A percentile compares a stretch with the other conserved stretches of the same genome.
Evolutionary conservation across 2,329 filamentous ascomycete genomes (phyloP).

Genomic region (Thielaviopsis punctulata): DNA sequence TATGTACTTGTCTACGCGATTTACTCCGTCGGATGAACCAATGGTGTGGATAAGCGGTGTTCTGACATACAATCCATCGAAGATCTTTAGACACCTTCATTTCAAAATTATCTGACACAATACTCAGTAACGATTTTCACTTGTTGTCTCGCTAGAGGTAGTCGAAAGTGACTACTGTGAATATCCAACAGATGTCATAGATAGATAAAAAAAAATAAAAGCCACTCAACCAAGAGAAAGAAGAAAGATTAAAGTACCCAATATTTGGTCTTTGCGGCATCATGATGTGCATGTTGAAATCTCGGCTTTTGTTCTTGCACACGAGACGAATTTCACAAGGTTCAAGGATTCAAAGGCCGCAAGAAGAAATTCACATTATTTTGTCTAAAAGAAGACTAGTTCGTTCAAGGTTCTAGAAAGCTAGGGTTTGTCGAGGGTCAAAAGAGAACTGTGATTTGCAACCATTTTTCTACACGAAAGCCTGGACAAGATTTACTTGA

Average conservation of each 20-base stretch:
- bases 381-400: not conserved
- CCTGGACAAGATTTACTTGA: no score
- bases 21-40: no score
- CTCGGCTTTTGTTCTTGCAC: not conserved
- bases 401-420: not conserved
- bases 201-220: not conserved
- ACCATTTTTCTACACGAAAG: no score
- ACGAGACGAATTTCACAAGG: not conserved
- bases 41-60: no score
- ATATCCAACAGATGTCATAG: no score
- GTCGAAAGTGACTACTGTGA: no score
- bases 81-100: no score
- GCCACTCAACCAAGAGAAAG: not conserved
- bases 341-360: not conserved
- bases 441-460: not conserved
- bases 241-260: not conserved
- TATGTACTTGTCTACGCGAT: no score
- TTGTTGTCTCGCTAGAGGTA: no score
- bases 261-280: not conserved
- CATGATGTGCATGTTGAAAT: not conserved
- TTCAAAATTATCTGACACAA: no score
- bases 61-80: no score
- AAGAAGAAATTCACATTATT: not conserved
- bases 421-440: not conserved
- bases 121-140: no score